Evolutionary conservation across 2,329 filamentous ascomycete species (phyloP), one percentile per base, ranked within the genome.

Genomic region (Verticillium klebahnii): DNA sequence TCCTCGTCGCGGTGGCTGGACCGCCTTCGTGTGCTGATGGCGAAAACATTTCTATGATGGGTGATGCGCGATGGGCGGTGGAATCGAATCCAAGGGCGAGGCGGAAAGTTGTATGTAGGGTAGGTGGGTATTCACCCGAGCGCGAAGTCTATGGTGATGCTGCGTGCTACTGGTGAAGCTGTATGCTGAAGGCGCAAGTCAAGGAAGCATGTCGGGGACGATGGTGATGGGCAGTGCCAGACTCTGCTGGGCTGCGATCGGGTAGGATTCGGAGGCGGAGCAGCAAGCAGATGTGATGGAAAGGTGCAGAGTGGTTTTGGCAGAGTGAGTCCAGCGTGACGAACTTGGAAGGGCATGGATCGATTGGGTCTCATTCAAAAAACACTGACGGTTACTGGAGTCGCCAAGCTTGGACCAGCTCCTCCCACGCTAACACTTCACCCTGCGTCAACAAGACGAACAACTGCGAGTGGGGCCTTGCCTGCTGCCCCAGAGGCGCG

Each of bases 1-100:
- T 85, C 65, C 86, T 81, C 60, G 84, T 86, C 59, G 83, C 81
- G 66, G 79, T 83, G 68, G 82, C 80, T 34, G 84, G 80, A 67
- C 82, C 81, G 68, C 80, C 79, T 66, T 82, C 78, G 66, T 78
- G 78, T 64, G 76, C 71, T 56, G 82, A 77, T 56, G 85, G 79
- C 60, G 85, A 85, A 75, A 89, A 89, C 86, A 89, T 89, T 72
- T 66, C 19, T 69, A 14, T 57, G 56, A 57, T 50, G 45, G 39
- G 17, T 15, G 14, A 58, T 58, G 37, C 40, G 45, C 37, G 31
- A 50, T 45, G 37, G 23, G n/a, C 15, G 25, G 37, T 29, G 25
- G 37, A 32, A 14, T 11, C 17, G 25, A 50, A 31, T 19, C 25
- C 23, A 29, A 39, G 19, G 9, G 34, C 17, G 36, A 45, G 19